Base-by-base conservation (phyloP, 805 yeast species). In the Komagataella ulmi region DNA sequence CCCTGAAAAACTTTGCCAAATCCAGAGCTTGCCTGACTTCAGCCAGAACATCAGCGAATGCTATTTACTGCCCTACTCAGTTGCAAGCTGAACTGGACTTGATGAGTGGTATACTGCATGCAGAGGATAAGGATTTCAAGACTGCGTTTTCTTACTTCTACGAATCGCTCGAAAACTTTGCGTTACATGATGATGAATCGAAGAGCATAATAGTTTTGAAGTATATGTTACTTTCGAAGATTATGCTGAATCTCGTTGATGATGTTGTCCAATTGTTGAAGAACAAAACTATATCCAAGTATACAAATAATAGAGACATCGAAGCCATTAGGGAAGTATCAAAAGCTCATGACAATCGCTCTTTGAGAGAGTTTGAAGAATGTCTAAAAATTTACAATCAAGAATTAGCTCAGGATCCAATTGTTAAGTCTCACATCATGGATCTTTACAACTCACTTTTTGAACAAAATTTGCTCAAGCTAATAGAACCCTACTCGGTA, bases 291-390 rank as follows among this genome's bases (percentile, higher is more conserved):
- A 76, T 70, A 12, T 36, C 49, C 46, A 53, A 53, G 24, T 54
- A 40, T 47, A 51, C 61, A 63, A 83, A 85, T 55, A 86, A 91
- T 12, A 81, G 80, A 52, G 95, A 88, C 51, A 85, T 93, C 55
- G 98, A 93, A 60, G 97, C 98, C 17, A 90, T 93, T 96, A 87
- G 84, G 65, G 85, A 96, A 2, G 87, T 93, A 56, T 85, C 98
- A 1, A 75, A 81, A 44, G 97, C 98, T 3, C 90, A 90, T 65
- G 77, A 88, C 36, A 83, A 91, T 66, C 83, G 97, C 69, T 86
- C 96, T 4, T 76, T 93, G 63, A 81, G 85, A 63, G 97, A 91
- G 57, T 89, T 93, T 61, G 97, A 95, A 68, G 71, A 76, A n/a
- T 85, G 95, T 14, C 72, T 93, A 58, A 74, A 79, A 53, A 72